Conservation (phyloP, 805 yeast species). For the Deakozyma indianensis region DNA sequence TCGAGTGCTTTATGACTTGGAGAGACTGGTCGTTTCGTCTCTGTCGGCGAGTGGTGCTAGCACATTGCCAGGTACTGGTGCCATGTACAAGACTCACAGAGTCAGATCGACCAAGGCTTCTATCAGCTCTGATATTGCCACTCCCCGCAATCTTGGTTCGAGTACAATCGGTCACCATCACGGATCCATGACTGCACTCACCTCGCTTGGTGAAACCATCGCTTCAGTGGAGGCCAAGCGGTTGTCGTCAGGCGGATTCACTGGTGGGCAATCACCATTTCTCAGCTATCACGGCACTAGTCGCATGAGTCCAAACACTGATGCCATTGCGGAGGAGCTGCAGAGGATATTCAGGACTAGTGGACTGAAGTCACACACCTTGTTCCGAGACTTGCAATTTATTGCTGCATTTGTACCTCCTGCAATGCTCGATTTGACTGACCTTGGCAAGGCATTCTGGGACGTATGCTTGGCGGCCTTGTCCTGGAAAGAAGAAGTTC, state of each 20-base stretch:
- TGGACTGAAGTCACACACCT: conserved; percentile 18
- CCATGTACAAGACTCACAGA: conserved; percentile 2
- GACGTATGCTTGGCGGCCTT: conserved; percentile 23
- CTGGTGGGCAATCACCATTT: conserved; percentile 4
- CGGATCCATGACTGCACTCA: conserved; percentile 6
- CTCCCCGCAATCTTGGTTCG: conserved; percentile 2
- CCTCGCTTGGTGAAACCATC: conserved; percentile 11
- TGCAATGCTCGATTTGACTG: conserved; percentile 15
- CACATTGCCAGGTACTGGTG: neutral
- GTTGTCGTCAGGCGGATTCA: conserved; percentile 7
- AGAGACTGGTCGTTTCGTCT: conserved; percentile 14
- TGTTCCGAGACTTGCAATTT: conserved; percentile 22
- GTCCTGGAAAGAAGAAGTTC: conserved; percentile 12
- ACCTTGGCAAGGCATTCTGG: conserved; percentile 21
- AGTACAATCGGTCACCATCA: conserved; percentile 3
- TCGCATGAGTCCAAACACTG: conserved; percentile 14
- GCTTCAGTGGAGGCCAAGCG: conserved; percentile 15
- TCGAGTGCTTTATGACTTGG: conserved; percentile 14
- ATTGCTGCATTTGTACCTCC: conserved; percentile 21
- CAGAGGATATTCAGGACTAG: conserved; percentile 12
- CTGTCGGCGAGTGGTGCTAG: conserved; percentile 3
- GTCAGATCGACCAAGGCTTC: conserved; percentile 10
- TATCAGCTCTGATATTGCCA: conserved; percentile 8
- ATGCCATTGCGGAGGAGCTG: conserved; percentile 21
- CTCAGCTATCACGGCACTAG: conserved; percentile 2